Percentiles rank a stretch among this genome's conserved stretches.
Evolutionary conservation across 441 rosid species (phyloP).

Genomic region (Metrosideros polymorpha): DNA sequence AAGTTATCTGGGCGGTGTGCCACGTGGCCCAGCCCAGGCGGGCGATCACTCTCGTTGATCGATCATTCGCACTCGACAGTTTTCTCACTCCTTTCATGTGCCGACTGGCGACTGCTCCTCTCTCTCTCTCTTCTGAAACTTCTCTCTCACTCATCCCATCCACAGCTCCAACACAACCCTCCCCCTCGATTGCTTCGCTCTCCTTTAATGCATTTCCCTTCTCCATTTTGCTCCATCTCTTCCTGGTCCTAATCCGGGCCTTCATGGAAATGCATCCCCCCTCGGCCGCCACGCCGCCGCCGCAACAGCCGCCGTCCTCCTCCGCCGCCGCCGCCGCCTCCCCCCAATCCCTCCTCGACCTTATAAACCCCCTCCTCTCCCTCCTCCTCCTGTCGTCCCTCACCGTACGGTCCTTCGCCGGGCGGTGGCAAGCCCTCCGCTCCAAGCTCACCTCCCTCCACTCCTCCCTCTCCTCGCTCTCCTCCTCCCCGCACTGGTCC

Average conservation of each 20-base stretch:
- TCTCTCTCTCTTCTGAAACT: neutral
- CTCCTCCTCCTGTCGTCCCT: constrained; percentile 49
- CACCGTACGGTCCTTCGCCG: constrained; percentile 48
- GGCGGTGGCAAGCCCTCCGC: constrained; percentile 73
- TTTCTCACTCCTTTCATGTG: neutral
- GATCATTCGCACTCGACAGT: neutral
- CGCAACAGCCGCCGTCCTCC: constrained; percentile 5
- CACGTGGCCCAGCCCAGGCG: neutral
- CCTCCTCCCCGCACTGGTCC: constrained; percentile 66
- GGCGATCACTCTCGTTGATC: neutral
- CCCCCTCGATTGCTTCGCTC: neutral
- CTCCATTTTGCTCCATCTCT: neutral
- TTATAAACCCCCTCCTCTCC: constrained; percentile 46
- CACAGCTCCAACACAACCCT: neutral
- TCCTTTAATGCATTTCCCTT: neutral
- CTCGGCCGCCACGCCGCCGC: constrained; percentile 2
- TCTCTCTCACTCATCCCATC: neutral
- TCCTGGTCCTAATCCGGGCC: neutral
- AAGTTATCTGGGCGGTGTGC: neutral
- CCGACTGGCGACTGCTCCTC: neutral
- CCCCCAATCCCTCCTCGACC: constrained; percentile 47
- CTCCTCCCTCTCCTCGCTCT: constrained; percentile 38
- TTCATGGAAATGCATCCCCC: constrained; percentile 17
- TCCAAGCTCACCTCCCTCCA: constrained; percentile 48
- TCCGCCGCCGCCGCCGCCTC: neutral